A percentile compares a stretch with the other conserved stretches of the same genome.
phyloP scores from a whole-genome alignment of 805 yeast species.

The Torulaspora franciscae region DNA sequence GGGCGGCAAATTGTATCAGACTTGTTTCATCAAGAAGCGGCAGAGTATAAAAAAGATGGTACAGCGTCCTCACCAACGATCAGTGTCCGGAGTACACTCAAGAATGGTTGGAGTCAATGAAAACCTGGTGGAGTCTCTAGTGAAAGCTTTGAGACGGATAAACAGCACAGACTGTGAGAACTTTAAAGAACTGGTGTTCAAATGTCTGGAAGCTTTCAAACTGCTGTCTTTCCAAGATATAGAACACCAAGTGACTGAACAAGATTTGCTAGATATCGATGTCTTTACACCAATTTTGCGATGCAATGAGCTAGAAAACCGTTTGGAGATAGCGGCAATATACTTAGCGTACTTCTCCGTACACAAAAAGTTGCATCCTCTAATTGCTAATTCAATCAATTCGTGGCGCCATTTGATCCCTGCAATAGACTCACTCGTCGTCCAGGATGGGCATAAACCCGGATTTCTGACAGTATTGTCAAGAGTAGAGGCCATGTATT shows the following conservation, averaged over 20 bases:
- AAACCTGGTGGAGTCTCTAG: constrained; percentile 6
- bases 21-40: constrained; percentile 3
- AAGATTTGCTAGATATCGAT: constrained; percentile 10
- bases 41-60: neutral
- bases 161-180: constrained; percentile 1
- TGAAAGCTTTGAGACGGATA: constrained; percentile 5
- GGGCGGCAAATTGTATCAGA: constrained; percentile 7
- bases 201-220: constrained; percentile 10
- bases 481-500: constrained; percentile 13
- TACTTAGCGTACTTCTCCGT: constrained; percentile 25
- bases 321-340: constrained; percentile 18
- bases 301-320: constrained; percentile 6
- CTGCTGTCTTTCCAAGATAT: constrained; percentile 3
- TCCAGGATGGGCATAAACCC: constrained; percentile 6
- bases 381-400: constrained; percentile 14
- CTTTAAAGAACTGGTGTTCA: constrained; percentile 4
- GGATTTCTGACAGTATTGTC: constrained; percentile 24
- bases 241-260: neutral
- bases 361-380: constrained; percentile 13
- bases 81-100: neutral
- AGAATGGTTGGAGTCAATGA: neutral
- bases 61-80: neutral
- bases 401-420: constrained; percentile 13
- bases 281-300: constrained; percentile 14
- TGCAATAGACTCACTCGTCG: neutral